Evolutionary conservation across 495 filamentous ascomycete species (phyloP).

Genomic region (Amphirosellinia nigrospora): DNA sequence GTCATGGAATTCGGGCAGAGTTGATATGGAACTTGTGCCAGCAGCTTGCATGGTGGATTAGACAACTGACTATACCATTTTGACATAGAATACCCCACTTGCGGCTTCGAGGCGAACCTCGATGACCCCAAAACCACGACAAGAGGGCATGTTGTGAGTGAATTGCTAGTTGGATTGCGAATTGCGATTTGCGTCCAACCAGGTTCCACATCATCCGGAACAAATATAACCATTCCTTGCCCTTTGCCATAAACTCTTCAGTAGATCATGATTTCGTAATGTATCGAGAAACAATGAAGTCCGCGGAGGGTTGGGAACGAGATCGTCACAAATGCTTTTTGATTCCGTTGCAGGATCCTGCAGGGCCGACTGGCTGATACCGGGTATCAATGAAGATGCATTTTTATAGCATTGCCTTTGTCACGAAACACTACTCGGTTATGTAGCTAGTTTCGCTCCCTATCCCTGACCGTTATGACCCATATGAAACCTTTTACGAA

Average conservation of each 20-base stretch:
- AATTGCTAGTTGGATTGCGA: neutral
- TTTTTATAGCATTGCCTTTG: conserved; percentile 29
- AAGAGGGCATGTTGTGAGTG: neutral
- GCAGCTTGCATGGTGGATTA: neutral
- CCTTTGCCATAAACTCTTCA: neutral
- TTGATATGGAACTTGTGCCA: neutral
- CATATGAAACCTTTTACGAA: conserved; percentile 33
- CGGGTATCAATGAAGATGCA: conserved; percentile 29
- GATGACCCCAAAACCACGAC: neutral
- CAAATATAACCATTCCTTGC: neutral
- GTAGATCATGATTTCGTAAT: neutral
- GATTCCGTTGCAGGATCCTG: conserved; percentile 7
- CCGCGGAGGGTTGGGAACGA: conserved; percentile 1
- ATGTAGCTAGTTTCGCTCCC: conserved; percentile 29
- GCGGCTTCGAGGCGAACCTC: neutral
- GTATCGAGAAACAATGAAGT: neutral
- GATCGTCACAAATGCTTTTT: conserved; percentile 21
- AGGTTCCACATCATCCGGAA: neutral
- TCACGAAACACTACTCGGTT: conserved; percentile 28
- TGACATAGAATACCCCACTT: neutral
- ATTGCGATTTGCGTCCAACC: conserved; percentile 4
- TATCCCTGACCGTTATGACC: conserved; percentile 28
- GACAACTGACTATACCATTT: neutral
- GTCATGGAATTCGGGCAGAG: too few species aligned
- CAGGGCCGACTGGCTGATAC: conserved; percentile 23